Evolutionary conservation across 2,329 filamentous ascomycete genomes (phyloP).

Genomic region (Alternaria metachromatica): DNA sequence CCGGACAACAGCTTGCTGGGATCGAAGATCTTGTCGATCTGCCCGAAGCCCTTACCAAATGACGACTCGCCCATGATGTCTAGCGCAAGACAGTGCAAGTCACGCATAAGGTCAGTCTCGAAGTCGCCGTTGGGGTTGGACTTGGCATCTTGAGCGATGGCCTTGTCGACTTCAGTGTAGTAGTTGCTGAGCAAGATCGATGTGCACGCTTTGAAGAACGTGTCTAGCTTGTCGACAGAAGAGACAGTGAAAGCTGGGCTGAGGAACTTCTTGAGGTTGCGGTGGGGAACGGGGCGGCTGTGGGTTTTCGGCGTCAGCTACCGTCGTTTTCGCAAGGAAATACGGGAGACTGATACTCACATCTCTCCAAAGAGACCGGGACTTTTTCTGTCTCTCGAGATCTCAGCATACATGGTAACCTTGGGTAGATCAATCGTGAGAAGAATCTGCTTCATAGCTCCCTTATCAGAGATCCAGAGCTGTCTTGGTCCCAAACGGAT

Average conservation of each 20-base stretch:
- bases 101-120: slow-evolving; percentile 1
- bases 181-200: slow-evolving; percentile 1
- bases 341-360: background rate
- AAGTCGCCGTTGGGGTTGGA: background rate
- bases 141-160: background rate
- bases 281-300: slow-evolving; percentile 1
- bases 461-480: slow-evolving; percentile 1
- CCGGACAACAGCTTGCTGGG: background rate
- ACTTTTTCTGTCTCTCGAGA: background rate
- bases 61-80: slow-evolving; percentile 4
- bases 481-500: slow-evolving; percentile 1
- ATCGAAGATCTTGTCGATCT: slow-evolving; percentile 6
- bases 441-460: slow-evolving; percentile 2
- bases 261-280: slow-evolving; percentile 2
- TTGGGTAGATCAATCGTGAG: background rate
- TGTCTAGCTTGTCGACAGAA: background rate
- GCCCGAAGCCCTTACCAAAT: slow-evolving; percentile 1
- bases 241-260: background rate
- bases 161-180: background rate
- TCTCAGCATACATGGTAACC: slow-evolving; percentile 4
- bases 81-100: background rate
- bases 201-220: slow-evolving; percentile 1
- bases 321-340: background rate
- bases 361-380: slow-evolving; percentile 1
- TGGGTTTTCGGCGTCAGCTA: background rate